phyloP scores from a whole-genome alignment of 2,329 filamentous ascomycete species.

The Paradendryphiella salina region DNA sequence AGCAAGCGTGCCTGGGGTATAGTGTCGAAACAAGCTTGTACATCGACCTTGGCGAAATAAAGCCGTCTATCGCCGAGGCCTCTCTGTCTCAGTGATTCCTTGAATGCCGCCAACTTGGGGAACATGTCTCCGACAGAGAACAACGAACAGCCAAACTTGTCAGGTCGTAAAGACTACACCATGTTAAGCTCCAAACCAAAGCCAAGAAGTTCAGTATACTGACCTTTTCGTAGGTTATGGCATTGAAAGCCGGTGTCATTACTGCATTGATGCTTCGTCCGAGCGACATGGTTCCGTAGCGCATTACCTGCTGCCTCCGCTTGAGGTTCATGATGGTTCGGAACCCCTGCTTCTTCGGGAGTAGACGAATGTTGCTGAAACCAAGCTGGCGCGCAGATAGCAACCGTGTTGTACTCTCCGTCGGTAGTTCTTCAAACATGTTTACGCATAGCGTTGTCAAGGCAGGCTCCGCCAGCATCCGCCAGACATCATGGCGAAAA shows the following conservation, averaged over 20 bases:
- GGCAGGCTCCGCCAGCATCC: constrained; percentile 71
- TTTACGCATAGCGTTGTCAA: constrained; percentile 66
- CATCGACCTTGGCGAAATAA: constrained; percentile 92
- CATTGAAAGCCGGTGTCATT: constrained; percentile 72
- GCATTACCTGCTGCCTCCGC: constrained; percentile 60
- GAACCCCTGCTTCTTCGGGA: constrained; percentile 78
- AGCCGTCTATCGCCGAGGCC: constrained; percentile 52
- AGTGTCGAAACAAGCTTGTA: constrained; percentile 90
- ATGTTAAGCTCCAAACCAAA: constrained; percentile 9
- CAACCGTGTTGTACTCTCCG: constrained; percentile 59
- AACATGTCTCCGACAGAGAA: constrained; percentile 84
- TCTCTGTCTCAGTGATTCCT: constrained; percentile 50
- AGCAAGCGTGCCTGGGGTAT: constrained; percentile 82
- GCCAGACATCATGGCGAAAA: constrained; percentile 94
- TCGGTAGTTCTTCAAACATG: constrained; percentile 78
- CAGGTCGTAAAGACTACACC: constrained; percentile 48
- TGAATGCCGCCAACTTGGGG: constrained; percentile 70
- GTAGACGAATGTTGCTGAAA: constrained; percentile 74
- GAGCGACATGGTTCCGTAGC: constrained; percentile 59
- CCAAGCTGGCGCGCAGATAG: constrained; percentile 69
- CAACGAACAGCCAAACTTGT: constrained; percentile 73
- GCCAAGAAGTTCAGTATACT: not conserved
- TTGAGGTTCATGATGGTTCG: constrained; percentile 87
- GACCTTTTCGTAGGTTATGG: constrained; percentile 79
- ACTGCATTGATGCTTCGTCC: constrained; percentile 70